A percentile compares a stretch with the other conserved stretches of the same genome.
Evolutionary conservation across 1,284 basidiomycete species (phyloP).

Genomic region (Hypsizygus ulmarius): DNA sequence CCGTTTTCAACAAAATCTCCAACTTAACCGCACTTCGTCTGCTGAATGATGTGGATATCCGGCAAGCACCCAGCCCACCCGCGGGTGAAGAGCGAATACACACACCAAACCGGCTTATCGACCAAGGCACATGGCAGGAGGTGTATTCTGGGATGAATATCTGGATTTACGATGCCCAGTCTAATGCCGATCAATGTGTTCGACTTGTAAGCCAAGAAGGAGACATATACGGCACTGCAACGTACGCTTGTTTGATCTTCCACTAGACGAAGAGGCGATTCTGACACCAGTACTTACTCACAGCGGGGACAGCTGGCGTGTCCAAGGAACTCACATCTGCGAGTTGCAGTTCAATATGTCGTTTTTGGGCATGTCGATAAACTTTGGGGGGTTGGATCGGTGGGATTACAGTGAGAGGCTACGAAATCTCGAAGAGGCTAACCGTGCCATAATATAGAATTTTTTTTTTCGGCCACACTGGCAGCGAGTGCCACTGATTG

Average conservation of each 20-base stretch:
- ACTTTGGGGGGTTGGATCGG: slow-evolving; percentile 72
- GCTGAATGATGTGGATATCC: slow-evolving; percentile 65
- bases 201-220: slow-evolving; percentile 57
- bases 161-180: slow-evolving; percentile 72
- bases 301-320: slow-evolving; percentile 79
- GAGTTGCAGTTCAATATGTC: slow-evolving; percentile 71
- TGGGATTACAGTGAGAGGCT: slow-evolving; percentile 64
- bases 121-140: slow-evolving; percentile 65
- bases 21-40: slow-evolving; percentile 67
- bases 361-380: slow-evolving; percentile 61
- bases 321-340: slow-evolving; percentile 61
- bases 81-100: slow-evolving; percentile 41
- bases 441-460: slow-evolving; percentile 13
- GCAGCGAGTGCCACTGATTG: neutral
- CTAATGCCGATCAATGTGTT: slow-evolving; percentile 62
- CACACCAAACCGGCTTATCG: slow-evolving; percentile 57
- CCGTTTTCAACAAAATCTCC: slow-evolving; percentile 48
- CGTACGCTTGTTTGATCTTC: slow-evolving; percentile 43
- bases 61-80: slow-evolving; percentile 46
- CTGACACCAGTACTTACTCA: slow-evolving; percentile 2
- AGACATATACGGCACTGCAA: slow-evolving; percentile 71
- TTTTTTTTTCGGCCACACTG: slow-evolving; percentile 7
- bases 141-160: slow-evolving; percentile 64
- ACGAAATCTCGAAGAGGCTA: slow-evolving; percentile 56
- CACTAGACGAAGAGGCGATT: neutral